These are phyloP conservation scores for Paramecium primaurelia DNA, from an alignment of 73 alveolate genomes.

Conservation along the genomic window DNA sequence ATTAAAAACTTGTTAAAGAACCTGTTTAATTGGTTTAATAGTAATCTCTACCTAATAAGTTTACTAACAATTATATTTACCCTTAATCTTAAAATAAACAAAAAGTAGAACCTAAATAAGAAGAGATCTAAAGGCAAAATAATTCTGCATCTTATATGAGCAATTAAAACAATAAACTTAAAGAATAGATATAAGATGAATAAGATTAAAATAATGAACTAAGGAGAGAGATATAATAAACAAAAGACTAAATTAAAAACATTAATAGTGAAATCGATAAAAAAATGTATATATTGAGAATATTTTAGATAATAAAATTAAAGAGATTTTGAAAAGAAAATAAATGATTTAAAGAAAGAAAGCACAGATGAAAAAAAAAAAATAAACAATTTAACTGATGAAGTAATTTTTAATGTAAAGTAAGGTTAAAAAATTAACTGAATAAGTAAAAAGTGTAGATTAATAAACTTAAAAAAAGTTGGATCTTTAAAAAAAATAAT, in stretches of 20 bases:
- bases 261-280: not conserved
- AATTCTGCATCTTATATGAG: not conserved
- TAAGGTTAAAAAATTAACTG: not conserved
- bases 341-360: conserved; percentile 18
- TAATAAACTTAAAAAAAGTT: conserved; percentile 8
- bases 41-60: not conserved
- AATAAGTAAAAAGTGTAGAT: not conserved
- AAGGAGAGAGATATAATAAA: not conserved
- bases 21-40: not conserved
- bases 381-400: not conserved
- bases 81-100: not conserved
- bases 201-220: not conserved
- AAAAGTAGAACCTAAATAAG: not conserved
- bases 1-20: not conserved
- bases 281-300: not conserved
- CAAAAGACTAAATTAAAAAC: not conserved
- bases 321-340: conserved; percentile 40
- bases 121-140: not conserved
- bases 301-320: not conserved
- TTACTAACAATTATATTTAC: not conserved
- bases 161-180: not conserved
- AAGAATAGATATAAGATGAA: not conserved
- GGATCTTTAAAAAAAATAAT: not conserved
- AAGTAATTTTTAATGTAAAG: not conserved
- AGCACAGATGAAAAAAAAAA: conserved; percentile 24